Base-by-base conservation (phyloP, 495 filamentous ascomycete species). In the Podospora didyma region DNA sequence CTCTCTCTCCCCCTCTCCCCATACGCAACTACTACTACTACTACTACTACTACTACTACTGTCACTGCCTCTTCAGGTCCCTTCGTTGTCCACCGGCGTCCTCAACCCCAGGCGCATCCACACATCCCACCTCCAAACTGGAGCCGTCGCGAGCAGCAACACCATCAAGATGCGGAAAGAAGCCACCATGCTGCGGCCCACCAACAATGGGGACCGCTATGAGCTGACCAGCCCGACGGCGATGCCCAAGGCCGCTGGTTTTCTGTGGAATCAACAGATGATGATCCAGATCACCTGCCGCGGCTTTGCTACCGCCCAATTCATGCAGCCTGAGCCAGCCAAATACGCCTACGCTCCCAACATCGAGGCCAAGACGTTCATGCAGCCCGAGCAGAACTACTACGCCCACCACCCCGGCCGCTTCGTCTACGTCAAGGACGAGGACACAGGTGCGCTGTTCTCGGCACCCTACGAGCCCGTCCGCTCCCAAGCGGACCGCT, bases 241-340 rank as follows among this genome's bases (percentile, higher is more conserved):
- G 47, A 63, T 82, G 72, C 80, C 80, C 58, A 82, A 81, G 68
- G 76, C 78, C 11, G 78, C 69, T 14, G 78, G 73, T 52, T 82
- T 82, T 62, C 68, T 82, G n/a, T 82, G 80, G 80, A 82, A 82
- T 61, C 77, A 81, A 66, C 75, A 73, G 67, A 82, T 82, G 80
- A 82, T 82, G 80, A 80, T 82, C 48, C 78, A 81, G 56, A 70
- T 78, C 47, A 82, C 78, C 51, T 82, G 80, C 58, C 76, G 80
- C 26, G 80, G 80, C 28, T 82, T 78, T 63, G 76, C 80, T 24
- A 80, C 74, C 2, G 74, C 80, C 9, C 80, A 82, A 48, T 82
- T 82, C 74, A 82, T 82, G 80, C 80, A 82, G 63, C 80, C 80
- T 0, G 80, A 82, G 60, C 80, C 80, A 28, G 72, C 79, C 53